A percentile compares a stretch with the other conserved stretches of the same genome.
phyloP scores from a whole-genome alignment of 148 eudicot species.

The Spergularia marina region DNA sequence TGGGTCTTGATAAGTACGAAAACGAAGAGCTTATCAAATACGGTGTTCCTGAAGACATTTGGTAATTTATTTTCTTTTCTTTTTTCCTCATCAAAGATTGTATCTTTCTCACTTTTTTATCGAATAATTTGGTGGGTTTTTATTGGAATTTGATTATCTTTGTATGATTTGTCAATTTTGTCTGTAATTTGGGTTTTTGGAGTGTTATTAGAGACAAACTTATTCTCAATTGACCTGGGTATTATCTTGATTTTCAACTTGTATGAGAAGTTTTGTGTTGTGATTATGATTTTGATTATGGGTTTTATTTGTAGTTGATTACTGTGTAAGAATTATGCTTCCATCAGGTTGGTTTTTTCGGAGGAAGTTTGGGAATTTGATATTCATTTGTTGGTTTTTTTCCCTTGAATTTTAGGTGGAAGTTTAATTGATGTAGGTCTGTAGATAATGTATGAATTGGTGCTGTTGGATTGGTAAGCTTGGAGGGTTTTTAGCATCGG shows the following conservation, averaged over 20 bases:
- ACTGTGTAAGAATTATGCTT: not conserved
- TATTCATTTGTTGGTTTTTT: not conserved
- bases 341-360: not conserved
- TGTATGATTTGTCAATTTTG: not conserved
- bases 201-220: not conserved
- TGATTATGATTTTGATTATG: not conserved
- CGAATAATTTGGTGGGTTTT: constrained; percentile 5
- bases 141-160: not conserved
- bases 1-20: constrained; percentile 94
- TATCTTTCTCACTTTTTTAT: not conserved
- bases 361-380: not conserved
- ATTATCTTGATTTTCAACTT: not conserved
- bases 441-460: not conserved
- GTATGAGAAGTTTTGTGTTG: not conserved
- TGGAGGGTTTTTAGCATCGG: not conserved
- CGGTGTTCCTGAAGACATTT: constrained; percentile 94
- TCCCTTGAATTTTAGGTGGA: no score
- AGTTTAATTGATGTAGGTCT: not conserved
- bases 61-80: constrained; percentile 37
- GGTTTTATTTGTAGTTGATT: not conserved
- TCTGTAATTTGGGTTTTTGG: not conserved
- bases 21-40: constrained; percentile 97
- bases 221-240: constrained; percentile 6
- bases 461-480: not conserved
- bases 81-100: not conserved